Conservation (phyloP, 176 grass and related monocot species). For the Cenchrus americanus region DNA sequence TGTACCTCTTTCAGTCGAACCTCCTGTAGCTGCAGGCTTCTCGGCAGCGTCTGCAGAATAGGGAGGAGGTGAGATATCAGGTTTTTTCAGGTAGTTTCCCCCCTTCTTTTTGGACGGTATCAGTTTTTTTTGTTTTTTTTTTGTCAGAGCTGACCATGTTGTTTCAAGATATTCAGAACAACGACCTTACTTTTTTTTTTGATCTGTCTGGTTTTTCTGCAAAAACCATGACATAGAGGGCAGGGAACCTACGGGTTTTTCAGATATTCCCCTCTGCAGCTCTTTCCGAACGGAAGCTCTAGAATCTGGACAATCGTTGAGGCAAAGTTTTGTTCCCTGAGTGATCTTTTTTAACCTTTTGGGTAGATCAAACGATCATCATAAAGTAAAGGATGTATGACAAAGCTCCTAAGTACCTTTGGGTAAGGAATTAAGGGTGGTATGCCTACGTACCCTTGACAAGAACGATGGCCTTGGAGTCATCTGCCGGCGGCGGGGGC, state of each 20-base stretch:
- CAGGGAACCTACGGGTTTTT: background rate
- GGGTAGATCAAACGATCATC: background rate
- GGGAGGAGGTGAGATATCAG: background rate
- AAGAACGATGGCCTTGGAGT: slow-evolving; percentile 53
- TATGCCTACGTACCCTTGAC: slow-evolving; percentile 34
- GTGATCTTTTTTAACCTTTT: background rate
- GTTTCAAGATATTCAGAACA: background rate
- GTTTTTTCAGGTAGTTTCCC: background rate
- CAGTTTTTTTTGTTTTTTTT: background rate
- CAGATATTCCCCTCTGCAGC: background rate
- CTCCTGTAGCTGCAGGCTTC: slow-evolving; percentile 23
- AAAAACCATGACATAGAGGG: no score
- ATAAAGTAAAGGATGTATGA: background rate
- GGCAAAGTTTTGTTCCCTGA: background rate
- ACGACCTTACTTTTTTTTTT: background rate
- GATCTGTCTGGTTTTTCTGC: no score
- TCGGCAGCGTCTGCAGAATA: slow-evolving; percentile 39
- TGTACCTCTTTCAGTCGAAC: slow-evolving; percentile 60
- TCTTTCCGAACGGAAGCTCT: no score
- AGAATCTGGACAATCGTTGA: background rate
- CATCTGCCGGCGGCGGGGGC: background rate
- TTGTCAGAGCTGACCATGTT: no score
- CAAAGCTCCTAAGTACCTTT: no score
- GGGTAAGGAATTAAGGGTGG: no score
- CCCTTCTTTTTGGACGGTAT: background rate